These are phyloP conservation scores for Rhizophagus clarus DNA, from an alignment of 192 early-diverging fungal species.

Conservation along the genomic window DNA sequence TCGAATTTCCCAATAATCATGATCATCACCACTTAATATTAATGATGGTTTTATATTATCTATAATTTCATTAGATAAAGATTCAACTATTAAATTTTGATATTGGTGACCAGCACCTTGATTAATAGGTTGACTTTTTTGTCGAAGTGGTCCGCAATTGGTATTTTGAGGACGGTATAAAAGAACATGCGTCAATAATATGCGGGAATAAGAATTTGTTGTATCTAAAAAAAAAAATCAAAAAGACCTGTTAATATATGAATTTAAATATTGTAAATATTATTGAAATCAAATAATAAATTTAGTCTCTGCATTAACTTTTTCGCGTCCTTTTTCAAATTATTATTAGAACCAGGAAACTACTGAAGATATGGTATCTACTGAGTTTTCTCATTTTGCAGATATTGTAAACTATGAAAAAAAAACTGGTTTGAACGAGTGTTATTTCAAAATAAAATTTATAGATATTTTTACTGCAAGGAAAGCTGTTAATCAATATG, in stretches of 20 bases:
- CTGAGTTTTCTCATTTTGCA: too few species aligned
- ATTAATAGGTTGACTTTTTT: constrained; percentile 46
- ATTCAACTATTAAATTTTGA: constrained; percentile 74
- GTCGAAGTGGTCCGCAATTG: constrained; percentile 72
- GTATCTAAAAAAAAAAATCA: constrained; percentile 8
- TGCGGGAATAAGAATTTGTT: constrained; percentile 40
- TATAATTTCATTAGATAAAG: constrained; percentile 62
- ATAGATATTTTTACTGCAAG: too few species aligned
- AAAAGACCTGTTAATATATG: neutral
- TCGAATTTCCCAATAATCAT: constrained; percentile 80
- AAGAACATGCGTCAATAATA: constrained; percentile 89
- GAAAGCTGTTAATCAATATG: too few species aligned
- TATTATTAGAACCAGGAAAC: constrained; percentile 27
- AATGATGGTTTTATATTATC: constrained; percentile 59
- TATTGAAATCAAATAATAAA: neutral
- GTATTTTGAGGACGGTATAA: constrained; percentile 65
- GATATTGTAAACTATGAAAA: too few species aligned
- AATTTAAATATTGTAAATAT: neutral
- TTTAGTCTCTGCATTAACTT: constrained; percentile 51
- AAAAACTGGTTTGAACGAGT: too few species aligned
- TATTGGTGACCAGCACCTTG: constrained; percentile 84
- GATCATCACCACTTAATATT: constrained; percentile 91
- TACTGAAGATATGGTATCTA: too few species aligned
- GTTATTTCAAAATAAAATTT: too few species aligned
- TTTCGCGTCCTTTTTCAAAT: constrained; percentile 51